Evolutionary conservation across 1,284 basidiomycete species (phyloP).

Genomic region (Irpex sp.): DNA sequence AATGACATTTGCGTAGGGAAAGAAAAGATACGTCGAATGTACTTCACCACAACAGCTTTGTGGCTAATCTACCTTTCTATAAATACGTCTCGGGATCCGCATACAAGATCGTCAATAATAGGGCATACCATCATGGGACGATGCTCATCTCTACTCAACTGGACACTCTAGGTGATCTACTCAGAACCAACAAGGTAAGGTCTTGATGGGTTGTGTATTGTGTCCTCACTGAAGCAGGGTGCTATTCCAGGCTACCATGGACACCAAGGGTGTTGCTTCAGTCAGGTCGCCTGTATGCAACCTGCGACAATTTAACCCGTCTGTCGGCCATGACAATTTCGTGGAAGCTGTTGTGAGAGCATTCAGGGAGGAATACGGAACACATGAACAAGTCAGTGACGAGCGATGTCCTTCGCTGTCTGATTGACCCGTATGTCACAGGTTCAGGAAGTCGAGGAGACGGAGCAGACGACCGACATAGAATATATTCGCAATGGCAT

Average conservation of each 20-base stretch:
- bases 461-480: conserved; percentile 40
- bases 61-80: conserved; percentile 10
- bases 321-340: conserved; percentile 69
- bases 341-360: conserved; percentile 66
- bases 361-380: conserved; percentile 66
- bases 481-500: conserved; percentile 66
- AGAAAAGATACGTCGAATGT: conserved; percentile 66
- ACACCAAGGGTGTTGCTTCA: conserved; percentile 86
- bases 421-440: conserved; percentile 10
- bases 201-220: too few species aligned
- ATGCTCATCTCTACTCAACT: conserved; percentile 91
- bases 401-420: background rate
- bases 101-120: conserved; percentile 89
- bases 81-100: conserved; percentile 92
- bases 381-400: conserved; percentile 38
- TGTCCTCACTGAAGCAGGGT: too few species aligned
- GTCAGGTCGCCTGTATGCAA: conserved; percentile 93
- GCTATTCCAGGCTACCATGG: conserved; percentile 59
- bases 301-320: conserved; percentile 54
- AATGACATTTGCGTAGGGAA: conserved; percentile 86
- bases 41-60: conserved; percentile 10
- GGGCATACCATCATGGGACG: conserved; percentile 99
- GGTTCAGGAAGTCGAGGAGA: conserved; percentile 40
- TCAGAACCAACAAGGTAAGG: conserved; percentile 70
- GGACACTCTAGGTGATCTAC: conserved; percentile 65